Percentiles rank a stretch among this genome's conserved stretches.
Evolutionary conservation across 495 filamentous ascomycete species (phyloP).

Genomic region (Neurospora sp.): DNA sequence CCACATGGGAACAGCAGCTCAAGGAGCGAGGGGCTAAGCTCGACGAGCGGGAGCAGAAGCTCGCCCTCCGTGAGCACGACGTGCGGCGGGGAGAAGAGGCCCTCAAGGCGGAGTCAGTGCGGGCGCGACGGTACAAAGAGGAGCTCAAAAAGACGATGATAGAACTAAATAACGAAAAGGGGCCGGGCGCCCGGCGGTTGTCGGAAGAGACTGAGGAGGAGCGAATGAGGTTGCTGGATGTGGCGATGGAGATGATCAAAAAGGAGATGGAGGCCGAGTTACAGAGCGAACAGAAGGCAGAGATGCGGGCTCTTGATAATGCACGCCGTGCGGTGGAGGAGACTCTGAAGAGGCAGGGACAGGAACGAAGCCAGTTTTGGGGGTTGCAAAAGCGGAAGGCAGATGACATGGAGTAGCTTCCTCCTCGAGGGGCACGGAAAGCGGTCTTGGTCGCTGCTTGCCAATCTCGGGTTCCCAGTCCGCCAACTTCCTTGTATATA

Average conservation of each 20-base stretch:
- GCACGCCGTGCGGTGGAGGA: not conserved
- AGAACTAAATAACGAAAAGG: not conserved
- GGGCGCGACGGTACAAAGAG: too few species aligned
- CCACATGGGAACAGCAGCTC: too few species aligned
- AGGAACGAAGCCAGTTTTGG: not conserved
- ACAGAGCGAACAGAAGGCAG: not conserved
- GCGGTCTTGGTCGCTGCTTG: not conserved
- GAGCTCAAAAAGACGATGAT: too few species aligned
- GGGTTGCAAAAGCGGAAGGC: not conserved
- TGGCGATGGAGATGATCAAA: not conserved
- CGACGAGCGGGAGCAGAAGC: too few species aligned
- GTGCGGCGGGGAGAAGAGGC: too few species aligned
- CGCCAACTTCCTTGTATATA: not conserved
- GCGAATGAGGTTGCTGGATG: not conserved
- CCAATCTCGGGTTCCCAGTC: not conserved
- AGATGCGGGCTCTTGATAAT: not conserved
- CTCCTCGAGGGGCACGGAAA: not conserved
- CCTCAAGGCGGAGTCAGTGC: too few species aligned
- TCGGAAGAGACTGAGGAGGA: not conserved
- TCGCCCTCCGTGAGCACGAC: too few species aligned
- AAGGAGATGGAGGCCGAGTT: not conserved
- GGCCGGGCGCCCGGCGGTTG: not conserved
- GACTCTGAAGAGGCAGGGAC: not conserved
- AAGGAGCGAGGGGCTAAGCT: too few species aligned
- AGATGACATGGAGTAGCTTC: not conserved